Evolutionary conservation across 1,284 basidiomycete species (phyloP), one percentile per base, ranked within the genome.

Genomic region (Fomitopsis palustris): DNA sequence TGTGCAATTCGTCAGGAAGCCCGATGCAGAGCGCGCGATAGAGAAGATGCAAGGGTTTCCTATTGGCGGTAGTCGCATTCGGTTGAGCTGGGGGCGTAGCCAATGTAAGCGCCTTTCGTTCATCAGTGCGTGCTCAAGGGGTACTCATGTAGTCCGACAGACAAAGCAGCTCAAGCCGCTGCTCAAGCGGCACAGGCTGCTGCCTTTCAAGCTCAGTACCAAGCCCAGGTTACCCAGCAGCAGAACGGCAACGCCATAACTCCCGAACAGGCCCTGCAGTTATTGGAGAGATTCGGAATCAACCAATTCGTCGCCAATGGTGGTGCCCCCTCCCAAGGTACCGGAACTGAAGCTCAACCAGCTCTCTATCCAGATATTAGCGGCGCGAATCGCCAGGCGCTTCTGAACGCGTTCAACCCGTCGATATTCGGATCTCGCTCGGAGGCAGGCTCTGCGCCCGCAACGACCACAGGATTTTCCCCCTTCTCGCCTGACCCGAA

Each of bases 31-130:
- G 71, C 81, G 84, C 27, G 95, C 95, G 2, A 97, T 98, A 65
- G 91, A 95, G 74, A 92, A 92, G 74, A 95, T 97, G 94, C 95
- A 97, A 76, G 94, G 93, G 23, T 97, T 95, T 72, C 93, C 92
- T 6, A 89, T 97, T 65, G 92, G 93, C 49, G 93, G 93, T 14
- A 94, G 93, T 62, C 82, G 92, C 64, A 95, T 98, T 66, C 83
- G 95, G 42, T 75, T 97, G 59, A 95, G 92, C 69, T 98, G 95
- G 95, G 95, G 95, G 31, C 82, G 95, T 47, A 92, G 89, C 73
- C 92, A 94, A 83, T 92, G 92, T 93, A 68, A 63, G 88, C 77
- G 12, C n/a, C n/a, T n/a, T n/a, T 17, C 31, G 9, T 19, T 12
- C n/a, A 14, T 27, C 16, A 33, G 6, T 16, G 31, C 25, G 14